Percentiles rank a stretch among this genome's conserved stretches.
These are phyloP conservation scores for Bipolaris bicolor DNA, from an alignment of 2,329 filamentous ascomycete species.

Conservation along the genomic window DNA sequence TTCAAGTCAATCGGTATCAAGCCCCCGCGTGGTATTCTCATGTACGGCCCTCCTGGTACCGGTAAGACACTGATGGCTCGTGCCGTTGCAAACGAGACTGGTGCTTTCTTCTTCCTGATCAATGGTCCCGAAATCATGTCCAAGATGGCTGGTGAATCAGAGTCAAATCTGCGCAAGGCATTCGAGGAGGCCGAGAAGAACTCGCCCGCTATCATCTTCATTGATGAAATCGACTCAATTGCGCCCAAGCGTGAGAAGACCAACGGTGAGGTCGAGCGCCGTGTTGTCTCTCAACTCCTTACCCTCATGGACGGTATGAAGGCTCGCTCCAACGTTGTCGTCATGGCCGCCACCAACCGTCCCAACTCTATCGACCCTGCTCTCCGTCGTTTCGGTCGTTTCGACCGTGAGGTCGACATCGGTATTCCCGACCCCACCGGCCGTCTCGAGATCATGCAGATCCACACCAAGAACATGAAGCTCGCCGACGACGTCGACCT, in stretches of 20 bases:
- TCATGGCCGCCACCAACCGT: conserved; percentile 98
- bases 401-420: conserved; percentile 98
- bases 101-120: conserved; percentile 99
- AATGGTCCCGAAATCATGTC: conserved; percentile 99
- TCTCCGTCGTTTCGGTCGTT: conserved; percentile 95
- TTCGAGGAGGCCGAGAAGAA: conserved; percentile 99
- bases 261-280: conserved; percentile 97
- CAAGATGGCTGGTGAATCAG: conserved; percentile 99
- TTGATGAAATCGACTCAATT: conserved; percentile 99
- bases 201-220: conserved; percentile 98
- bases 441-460: conserved; percentile 97
- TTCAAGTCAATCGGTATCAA: conserved; percentile 99
- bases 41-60: conserved; percentile 92
- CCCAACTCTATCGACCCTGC: conserved; percentile 99
- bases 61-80: conserved; percentile 99
- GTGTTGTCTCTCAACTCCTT: conserved; percentile 94
- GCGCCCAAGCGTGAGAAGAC: conserved; percentile 99
- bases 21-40: conserved; percentile 95
- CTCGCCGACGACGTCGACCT: conserved; percentile 94
- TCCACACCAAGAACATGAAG: conserved; percentile 99
- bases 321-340: conserved; percentile 95
- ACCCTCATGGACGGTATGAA: conserved; percentile 99
- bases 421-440: conserved; percentile 97
- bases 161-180: conserved; percentile 97
- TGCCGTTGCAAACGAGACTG: conserved; percentile 97